Evolutionary conservation across 129 eudicot genomes (phyloP).

Genomic region (Chrysanthemum makinoi): DNA sequence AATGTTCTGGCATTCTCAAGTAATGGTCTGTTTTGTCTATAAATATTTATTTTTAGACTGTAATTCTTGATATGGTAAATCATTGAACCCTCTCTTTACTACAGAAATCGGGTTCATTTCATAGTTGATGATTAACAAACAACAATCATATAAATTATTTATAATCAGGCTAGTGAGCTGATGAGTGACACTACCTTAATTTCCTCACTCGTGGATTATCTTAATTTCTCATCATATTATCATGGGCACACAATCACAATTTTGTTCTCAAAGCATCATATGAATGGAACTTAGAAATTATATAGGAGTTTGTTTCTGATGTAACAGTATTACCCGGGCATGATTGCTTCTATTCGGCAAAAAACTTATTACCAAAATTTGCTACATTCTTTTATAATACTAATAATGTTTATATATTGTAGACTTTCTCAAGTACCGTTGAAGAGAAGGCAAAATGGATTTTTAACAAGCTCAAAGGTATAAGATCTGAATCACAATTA

Average conservation of each 20-base stretch:
- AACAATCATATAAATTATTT: neutral
- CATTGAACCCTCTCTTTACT: neutral
- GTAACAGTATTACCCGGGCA: neutral
- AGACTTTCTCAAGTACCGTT: slow-evolving; percentile 46
- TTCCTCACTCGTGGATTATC: neutral
- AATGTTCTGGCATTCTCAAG: neutral
- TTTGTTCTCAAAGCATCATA: neutral
- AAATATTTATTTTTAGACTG: too few species aligned
- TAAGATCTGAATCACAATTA: neutral
- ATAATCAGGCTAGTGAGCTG: neutral
- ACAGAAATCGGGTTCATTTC: neutral
- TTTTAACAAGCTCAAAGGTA: slow-evolving; percentile 58
- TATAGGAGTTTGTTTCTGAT: neutral
- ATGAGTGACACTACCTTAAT: neutral
- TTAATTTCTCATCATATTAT: neutral
- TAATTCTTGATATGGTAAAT: neutral
- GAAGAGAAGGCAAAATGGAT: slow-evolving; percentile 68
- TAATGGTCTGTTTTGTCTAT: neutral
- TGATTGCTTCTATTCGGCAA: neutral
- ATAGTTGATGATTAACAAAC: neutral
- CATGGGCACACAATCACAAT: neutral
- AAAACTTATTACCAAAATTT: neutral
- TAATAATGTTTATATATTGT: slow-evolving; percentile 7
- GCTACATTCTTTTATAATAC: neutral
- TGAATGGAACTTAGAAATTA: neutral